Base-by-base conservation (phyloP, 2,329 filamentous ascomycete species). In the Neospermospora avenae region DNA sequence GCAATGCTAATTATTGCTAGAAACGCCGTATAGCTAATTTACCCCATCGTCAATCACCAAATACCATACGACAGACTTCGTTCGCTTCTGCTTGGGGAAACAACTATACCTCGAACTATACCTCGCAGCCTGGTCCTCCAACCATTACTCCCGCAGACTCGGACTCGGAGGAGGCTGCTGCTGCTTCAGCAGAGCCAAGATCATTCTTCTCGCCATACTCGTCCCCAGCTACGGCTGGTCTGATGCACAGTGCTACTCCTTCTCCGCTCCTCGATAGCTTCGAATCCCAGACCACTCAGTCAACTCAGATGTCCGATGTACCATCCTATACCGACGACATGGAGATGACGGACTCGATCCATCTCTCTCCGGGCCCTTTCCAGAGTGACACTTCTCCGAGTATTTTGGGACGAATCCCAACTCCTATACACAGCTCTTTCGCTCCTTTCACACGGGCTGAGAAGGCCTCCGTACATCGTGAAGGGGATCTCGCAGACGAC, bases 361-460 rank as follows among this genome's bases (percentile, higher is more conserved):
- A 69, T 46, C 63, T 70, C 22, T 69, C 66, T 6, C 71, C 70
- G n/a, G 69, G 67, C 1, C 52, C 66, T 11, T 71, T 70, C 44
- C 69, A 70, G 37, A 64, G 60, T 18, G 69, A 73, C 49, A 57
- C 65, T n/a, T 63, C 70, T n/a, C 48, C 63, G 22, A 69, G 57
- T 25, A 62, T 70, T n/a, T 59, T 64, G 4, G 67, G 67, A 14
- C 68, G 72, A 18, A 71, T 73, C 34, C 71, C 72, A 13, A 74
- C 72, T 7, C 72, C 72, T 37, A 73, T 74, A 41, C 68, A 73
- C 46, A 69, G 67, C 52, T 70, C 70, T 1, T 74, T 73, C 56
- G 59, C 64, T n/a, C 63, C 67, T 14, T 67, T 62, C 42, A 63
- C 69, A 22, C 64, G 67, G 18, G 52, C 64, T 4, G 65, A 69